A percentile compares a stretch with the other conserved stretches of the same genome.
Conservation (phyloP, 1,139 yeast species). For the Trichomonascaceae sp. region DNA sequence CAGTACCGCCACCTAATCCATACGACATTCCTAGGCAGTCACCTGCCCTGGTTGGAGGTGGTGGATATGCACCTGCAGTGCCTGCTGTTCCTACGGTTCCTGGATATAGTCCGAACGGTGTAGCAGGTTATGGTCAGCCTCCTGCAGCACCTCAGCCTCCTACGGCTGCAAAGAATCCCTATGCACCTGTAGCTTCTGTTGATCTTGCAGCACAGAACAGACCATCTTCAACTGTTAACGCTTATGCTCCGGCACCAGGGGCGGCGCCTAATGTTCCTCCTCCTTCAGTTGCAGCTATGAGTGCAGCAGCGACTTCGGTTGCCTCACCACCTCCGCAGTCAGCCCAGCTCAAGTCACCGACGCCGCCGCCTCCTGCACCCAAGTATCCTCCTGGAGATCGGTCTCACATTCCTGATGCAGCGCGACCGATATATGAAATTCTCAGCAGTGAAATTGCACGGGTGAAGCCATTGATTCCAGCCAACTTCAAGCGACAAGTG, state of each 20-base stretch:
- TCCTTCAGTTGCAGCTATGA: conserved; percentile 15
- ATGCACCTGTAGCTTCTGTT: conserved; percentile 22
- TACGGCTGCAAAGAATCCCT: conserved; percentile 20
- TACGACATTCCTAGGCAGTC: not conserved
- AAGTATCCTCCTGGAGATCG: conserved; percentile 67
- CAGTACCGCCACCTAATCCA: conserved; percentile 8
- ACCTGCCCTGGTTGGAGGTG: conserved; percentile 1
- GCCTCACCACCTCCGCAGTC: conserved; percentile 21
- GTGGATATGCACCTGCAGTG: conserved; percentile 20
- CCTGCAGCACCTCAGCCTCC: conserved; percentile 5
- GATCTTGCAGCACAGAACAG: conserved; percentile 12
- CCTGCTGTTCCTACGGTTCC: conserved; percentile 21
- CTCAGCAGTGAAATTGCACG: conserved; percentile 51
- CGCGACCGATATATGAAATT: conserved; percentile 52
- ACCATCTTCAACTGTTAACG: conserved; percentile 26
- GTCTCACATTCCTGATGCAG: conserved; percentile 56
- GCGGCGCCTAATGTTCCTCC: conserved; percentile 16
- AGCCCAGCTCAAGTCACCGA: conserved; percentile 20
- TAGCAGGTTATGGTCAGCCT: conserved; percentile 1
- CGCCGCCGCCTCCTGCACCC: conserved; percentile 31
- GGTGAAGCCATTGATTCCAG: conserved; percentile 72
- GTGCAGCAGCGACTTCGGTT: conserved; percentile 18
- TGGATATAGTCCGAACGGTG: conserved; percentile 31
- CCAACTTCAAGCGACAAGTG: conserved; percentile 65
- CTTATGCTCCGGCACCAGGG: conserved; percentile 28